Conservation (phyloP, 2,329 filamentous ascomycete species). For the Diaporthe citriasiana region DNA sequence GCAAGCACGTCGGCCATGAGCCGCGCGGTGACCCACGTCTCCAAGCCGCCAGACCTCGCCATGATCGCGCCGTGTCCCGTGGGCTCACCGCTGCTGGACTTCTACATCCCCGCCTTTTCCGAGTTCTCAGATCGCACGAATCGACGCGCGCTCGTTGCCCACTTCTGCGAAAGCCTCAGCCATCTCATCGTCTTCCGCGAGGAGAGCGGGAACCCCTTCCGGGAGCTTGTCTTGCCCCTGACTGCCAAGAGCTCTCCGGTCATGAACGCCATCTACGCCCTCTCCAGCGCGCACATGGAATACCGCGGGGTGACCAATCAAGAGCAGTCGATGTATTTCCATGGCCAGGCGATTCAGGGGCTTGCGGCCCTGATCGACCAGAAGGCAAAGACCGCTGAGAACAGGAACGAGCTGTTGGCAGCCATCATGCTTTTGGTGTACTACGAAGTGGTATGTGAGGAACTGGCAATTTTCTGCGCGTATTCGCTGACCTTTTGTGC, state of each 20-base stretch:
- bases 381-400: slow-evolving; percentile 56
- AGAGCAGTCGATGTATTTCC: slow-evolving; percentile 71
- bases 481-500: slow-evolving; percentile 41
- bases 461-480: too few relatives aligned
- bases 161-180: slow-evolving; percentile 75
- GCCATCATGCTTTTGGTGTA: slow-evolving; percentile 74
- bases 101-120: slow-evolving; percentile 65
- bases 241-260: slow-evolving; percentile 70
- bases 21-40: slow-evolving; percentile 45
- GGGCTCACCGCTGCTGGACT: slow-evolving; percentile 62
- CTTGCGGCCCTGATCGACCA: slow-evolving; percentile 70
- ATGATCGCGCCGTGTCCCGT: slow-evolving; percentile 58
- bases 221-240: slow-evolving; percentile 73
- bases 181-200: slow-evolving; percentile 76
- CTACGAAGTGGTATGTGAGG: slow-evolving; percentile 70
- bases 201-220: slow-evolving; percentile 73
- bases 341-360: slow-evolving; percentile 71
- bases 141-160: slow-evolving; percentile 69
- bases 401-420: slow-evolving; percentile 71
- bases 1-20: slow-evolving; percentile 19
- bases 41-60: slow-evolving; percentile 54
- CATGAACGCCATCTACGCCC: slow-evolving; percentile 86
- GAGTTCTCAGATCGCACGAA: slow-evolving; percentile 70
- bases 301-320: slow-evolving; percentile 68
- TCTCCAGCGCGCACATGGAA: slow-evolving; percentile 87